phyloP scores from a whole-genome alignment of 1,284 basidiomycete genomes.

The Lentinula novae-zelandiae region DNA sequence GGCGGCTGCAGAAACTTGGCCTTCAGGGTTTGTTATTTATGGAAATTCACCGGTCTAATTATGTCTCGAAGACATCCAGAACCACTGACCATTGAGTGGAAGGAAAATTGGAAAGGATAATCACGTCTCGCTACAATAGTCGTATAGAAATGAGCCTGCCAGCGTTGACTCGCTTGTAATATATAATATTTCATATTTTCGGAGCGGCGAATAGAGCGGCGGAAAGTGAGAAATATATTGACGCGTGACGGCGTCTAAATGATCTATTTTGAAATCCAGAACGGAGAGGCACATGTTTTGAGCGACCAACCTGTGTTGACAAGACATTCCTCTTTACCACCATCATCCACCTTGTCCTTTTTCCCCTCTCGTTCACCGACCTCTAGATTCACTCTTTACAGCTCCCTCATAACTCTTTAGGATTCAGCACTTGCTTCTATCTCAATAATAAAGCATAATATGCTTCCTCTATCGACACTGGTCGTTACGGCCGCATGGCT shows the following conservation, averaged over 20 bases:
- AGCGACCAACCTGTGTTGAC: background rate
- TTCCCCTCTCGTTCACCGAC: background rate
- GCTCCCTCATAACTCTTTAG: background rate
- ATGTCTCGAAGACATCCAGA: too few species aligned
- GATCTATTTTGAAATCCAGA: background rate
- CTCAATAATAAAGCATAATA: background rate
- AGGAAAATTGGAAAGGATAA: too few species aligned
- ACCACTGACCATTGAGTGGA: too few species aligned
- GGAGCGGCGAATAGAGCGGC: background rate
- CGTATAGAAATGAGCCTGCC: too few species aligned
- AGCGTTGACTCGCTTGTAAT: too few species aligned
- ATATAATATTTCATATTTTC: too few species aligned
- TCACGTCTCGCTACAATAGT: too few species aligned
- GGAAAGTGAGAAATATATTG: background rate
- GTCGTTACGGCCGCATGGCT: conserved; percentile 20
- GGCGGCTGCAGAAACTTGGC: too few species aligned
- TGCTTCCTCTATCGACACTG: background rate
- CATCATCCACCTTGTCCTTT: background rate
- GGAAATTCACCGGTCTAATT: too few species aligned
- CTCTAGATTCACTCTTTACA: background rate
- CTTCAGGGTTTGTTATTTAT: too few species aligned
- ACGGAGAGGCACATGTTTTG: background rate
- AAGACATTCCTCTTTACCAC: background rate
- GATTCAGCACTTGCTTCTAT: background rate
- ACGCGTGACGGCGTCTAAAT: background rate